Evolutionary conservation across 306 rosid genomes (phyloP), one percentile per base, ranked within the genome.

Genomic region (Vigna hirtella): DNA sequence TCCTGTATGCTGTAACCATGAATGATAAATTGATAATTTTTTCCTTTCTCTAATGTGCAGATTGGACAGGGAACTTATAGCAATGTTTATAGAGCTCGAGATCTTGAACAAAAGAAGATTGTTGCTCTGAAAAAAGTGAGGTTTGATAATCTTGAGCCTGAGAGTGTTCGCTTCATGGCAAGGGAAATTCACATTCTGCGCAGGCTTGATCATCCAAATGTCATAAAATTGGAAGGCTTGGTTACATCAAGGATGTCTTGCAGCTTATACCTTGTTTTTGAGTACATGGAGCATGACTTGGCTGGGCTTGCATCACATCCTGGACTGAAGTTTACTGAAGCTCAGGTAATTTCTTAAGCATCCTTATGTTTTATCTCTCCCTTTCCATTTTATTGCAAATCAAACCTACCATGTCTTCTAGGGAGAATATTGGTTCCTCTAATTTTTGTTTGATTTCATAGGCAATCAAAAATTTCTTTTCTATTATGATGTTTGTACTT

Each of bases 1-100:
- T 63, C 38, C 72, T 67, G 34, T 15, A 43, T 78, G 51, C 62
- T 67, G 45, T 28, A 59, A 17, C 40, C 26, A 26, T 11, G 74
- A 80, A 73, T 67, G 66, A 67, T 74, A 32, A 20, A 80, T 66
- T 70, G 70, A 63, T 76, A 40, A 14, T 51, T 36, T 28, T 80
- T 55, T 57, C 72, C 59, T 59, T 67, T 67, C 62, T 57, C 9
- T 57, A 56, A 38, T 72, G 20, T 84, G 86, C 87, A 93, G 98
- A 93, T 93, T 89, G 98, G 97, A 57, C 98, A 93, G 87, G 98
- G 98, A 79, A 93, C 98, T 81, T 93, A 93, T 74, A 93, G 98
- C 78, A 91, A 91, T 76, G 98, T 91, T 50, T 93, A 93, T 82
- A 88, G 91, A 83, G 98, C 98, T 74, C 98, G 98, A 72, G 98